Evolutionary conservation across 164 flowering plant species (phyloP).

Genomic region (Warburgia ugandensis): DNA sequence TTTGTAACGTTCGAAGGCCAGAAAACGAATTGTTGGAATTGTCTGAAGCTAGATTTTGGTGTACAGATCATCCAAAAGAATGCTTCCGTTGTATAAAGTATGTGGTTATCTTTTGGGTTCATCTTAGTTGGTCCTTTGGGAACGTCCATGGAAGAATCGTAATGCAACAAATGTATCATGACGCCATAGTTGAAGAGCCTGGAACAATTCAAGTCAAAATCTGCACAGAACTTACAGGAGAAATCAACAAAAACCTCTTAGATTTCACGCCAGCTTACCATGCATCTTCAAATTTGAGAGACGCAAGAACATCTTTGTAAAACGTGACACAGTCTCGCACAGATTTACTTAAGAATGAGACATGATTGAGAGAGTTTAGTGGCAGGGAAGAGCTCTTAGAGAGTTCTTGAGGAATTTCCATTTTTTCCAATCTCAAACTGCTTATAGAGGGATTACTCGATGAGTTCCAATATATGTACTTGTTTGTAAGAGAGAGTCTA

Average conservation of each 20-base stretch:
- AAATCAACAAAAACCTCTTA: too few relatives aligned
- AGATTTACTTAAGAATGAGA: slow-evolving; percentile 41
- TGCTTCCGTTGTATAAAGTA: slow-evolving; percentile 42
- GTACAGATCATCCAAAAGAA: background rate
- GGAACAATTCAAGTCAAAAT: too few relatives aligned
- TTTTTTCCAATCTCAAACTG: slow-evolving; percentile 4
- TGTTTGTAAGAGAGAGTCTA: too few relatives aligned
- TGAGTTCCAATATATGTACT: too few relatives aligned
- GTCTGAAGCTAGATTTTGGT: too few relatives aligned
- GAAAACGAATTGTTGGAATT: too few relatives aligned
- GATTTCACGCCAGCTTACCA: too few relatives aligned
- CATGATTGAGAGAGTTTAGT: slow-evolving; percentile 53
- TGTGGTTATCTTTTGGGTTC: slow-evolving; percentile 73
- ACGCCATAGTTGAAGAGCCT: slow-evolving; percentile 71
- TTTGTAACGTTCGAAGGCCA: too few relatives aligned
- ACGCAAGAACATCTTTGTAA: slow-evolving; percentile 44
- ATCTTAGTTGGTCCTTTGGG: slow-evolving; percentile 31
- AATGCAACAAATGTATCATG: slow-evolving; percentile 63
- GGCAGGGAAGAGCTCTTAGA: slow-evolving; percentile 30
- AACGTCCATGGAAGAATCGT: slow-evolving; percentile 17
- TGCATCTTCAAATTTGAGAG: slow-evolving; percentile 1
- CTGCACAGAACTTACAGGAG: too few relatives aligned
- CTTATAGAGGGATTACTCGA: too few relatives aligned
- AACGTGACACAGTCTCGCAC: slow-evolving; percentile 34
- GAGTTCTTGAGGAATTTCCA: slow-evolving; percentile 33